Evolutionary conservation across 768 basidiomycete species (phyloP).

Genomic region (Guyanaporus albipodus): DNA sequence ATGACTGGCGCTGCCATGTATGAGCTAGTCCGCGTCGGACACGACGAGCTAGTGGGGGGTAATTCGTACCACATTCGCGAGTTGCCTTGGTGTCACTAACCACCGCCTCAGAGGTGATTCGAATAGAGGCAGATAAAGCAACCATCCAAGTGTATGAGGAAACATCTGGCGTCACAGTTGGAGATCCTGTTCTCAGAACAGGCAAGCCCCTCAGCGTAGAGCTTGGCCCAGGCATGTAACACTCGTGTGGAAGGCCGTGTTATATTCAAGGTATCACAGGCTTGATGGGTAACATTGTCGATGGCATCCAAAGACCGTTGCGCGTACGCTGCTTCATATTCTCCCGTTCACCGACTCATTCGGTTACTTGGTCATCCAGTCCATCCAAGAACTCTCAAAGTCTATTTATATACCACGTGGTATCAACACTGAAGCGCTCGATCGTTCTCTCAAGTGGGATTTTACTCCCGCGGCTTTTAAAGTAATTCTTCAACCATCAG

Average conservation of each 20-base stretch:
- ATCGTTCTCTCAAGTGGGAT: constrained; percentile 89
- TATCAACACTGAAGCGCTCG: constrained; percentile 95
- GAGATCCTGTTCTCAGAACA: constrained; percentile 95
- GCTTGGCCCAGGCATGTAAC: constrained; percentile 81
- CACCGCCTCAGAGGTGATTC: constrained; percentile 82
- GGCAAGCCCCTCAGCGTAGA: constrained; percentile 98
- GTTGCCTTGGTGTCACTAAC: constrained; percentile 9
- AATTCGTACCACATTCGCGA: constrained; percentile 18
- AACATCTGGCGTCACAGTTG: constrained; percentile 97
- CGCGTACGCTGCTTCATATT: constrained; percentile 49
- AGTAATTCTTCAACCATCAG: constrained; percentile 35
- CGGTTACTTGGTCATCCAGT: constrained; percentile 35
- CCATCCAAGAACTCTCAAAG: constrained; percentile 94
- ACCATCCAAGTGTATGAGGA: constrained; percentile 99
- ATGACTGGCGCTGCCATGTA: constrained; percentile 97
- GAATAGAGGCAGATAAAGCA: constrained; percentile 96
- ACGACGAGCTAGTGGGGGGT: constrained; percentile 98
- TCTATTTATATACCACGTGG: constrained; percentile 99
- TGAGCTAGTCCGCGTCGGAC: constrained; percentile 96
- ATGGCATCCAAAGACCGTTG: constrained; percentile 92
- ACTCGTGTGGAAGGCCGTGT: not conserved
- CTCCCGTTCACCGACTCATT: constrained; percentile 3
- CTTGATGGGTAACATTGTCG: constrained; percentile 98
- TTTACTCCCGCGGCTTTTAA: constrained; percentile 82
- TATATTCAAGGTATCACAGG: constrained; percentile 44